These are phyloP conservation scores for Saprolegnia parasitica DNA, from an alignment of 352 stramenopile genomes.

Conservation along the genomic window DNA sequence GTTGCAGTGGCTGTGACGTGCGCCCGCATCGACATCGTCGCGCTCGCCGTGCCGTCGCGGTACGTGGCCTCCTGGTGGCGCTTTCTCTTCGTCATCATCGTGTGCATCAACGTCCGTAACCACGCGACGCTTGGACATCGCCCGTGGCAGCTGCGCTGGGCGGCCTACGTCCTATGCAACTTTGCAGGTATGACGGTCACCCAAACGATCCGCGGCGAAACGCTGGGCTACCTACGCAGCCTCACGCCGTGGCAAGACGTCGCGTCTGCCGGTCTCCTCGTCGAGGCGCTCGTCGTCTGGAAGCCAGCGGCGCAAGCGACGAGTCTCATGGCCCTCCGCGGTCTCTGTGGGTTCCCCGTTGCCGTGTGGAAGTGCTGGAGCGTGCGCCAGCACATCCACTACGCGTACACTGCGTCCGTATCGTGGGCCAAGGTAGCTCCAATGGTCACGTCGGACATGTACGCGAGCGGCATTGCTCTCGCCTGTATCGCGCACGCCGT, in stretches of 20 bases:
- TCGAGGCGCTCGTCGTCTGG: not conserved
- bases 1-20: not conserved
- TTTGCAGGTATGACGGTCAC: slow-evolving; percentile 26
- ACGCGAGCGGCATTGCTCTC: slow-evolving; percentile 8
- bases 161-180: slow-evolving; percentile 20
- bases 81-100: slow-evolving; percentile 25
- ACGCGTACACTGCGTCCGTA: not conserved
- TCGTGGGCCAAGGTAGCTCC: slow-evolving; percentile 1
- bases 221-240: slow-evolving; percentile 4
- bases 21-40: slow-evolving; percentile 6
- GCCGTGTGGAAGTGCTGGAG: slow-evolving; percentile 26
- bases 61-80: slow-evolving; percentile 16
- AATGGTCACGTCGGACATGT: slow-evolving; percentile 26
- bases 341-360: slow-evolving; percentile 15
- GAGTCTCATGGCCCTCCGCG: slow-evolving; percentile 12
- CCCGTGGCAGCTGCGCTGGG: not conserved
- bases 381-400: not conserved
- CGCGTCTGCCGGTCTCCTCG: not conserved
- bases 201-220: not conserved
- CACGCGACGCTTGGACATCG: not conserved
- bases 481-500: slow-evolving; percentile 10
- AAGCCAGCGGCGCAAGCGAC: not conserved
- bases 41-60: not conserved
- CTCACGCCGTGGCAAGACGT: slow-evolving; percentile 19
- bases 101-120: slow-evolving; percentile 21